Evolutionary conservation across 2,329 filamentous ascomycete genomes (phyloP).

Genomic region (Talaromyces sp.): DNA sequence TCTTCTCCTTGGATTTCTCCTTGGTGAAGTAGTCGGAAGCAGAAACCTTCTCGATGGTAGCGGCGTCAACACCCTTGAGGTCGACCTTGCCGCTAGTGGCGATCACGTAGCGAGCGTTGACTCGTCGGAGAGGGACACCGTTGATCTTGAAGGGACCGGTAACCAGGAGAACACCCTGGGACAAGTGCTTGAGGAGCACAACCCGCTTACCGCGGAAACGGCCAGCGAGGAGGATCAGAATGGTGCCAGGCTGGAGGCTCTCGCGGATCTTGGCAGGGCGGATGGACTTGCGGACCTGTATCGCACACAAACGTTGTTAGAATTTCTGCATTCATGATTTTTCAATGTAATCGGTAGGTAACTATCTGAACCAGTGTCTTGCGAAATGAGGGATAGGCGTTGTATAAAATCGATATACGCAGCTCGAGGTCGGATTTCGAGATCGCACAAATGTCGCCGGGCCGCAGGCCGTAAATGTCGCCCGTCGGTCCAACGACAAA

Average conservation of each 20-base stretch:
- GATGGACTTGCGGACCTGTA: constrained; percentile 88
- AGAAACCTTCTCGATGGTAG: constrained; percentile 73
- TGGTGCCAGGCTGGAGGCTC: constrained; percentile 86
- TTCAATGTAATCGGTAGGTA: no score
- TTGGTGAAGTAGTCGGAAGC: constrained; percentile 92
- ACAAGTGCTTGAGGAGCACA: constrained; percentile 94
- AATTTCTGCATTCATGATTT: neutral
- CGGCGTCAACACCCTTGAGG: constrained; percentile 72
- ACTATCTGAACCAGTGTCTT: constrained; percentile 4
- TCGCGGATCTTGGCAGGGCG: constrained; percentile 81
- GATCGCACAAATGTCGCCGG: neutral
- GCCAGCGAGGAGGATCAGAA: constrained; percentile 98
- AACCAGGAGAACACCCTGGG: constrained; percentile 96
- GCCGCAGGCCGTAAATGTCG: neutral
- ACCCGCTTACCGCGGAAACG: constrained; percentile 99
- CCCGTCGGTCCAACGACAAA: neutral
- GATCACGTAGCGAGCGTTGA: constrained; percentile 48
- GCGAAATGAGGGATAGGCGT: neutral
- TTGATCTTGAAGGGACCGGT: constrained; percentile 99
- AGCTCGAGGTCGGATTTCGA: neutral
- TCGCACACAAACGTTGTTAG: constrained; percentile 17
- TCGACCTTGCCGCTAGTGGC: constrained; percentile 47
- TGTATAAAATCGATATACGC: neutral
- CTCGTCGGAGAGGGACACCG: constrained; percentile 89
- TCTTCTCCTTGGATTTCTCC: constrained; percentile 86